Conservation (phyloP, 192 early-diverging fungal genomes). For the Podila epigama region DNA sequence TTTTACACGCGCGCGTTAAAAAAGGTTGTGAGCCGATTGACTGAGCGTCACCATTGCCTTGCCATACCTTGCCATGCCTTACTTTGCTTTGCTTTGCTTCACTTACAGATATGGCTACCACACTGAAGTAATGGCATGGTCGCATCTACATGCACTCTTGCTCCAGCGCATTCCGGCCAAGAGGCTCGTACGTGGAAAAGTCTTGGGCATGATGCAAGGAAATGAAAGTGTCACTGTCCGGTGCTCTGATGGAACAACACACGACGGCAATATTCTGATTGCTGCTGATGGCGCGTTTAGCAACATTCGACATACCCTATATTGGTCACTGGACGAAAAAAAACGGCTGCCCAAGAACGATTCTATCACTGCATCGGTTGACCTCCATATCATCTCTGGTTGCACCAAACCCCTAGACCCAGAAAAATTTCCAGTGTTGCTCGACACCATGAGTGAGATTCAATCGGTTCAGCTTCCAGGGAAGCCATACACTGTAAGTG, state of each 20-base stretch:
- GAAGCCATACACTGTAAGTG: conserved; percentile 29
- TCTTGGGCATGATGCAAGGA: conserved; percentile 31
- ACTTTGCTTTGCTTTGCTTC: neutral
- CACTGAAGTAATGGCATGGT: conserved; percentile 36
- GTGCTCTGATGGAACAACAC: conserved; percentile 36
- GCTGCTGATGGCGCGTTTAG: conserved; percentile 50
- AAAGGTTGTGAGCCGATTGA: too few species aligned
- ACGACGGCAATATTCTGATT: conserved; percentile 45
- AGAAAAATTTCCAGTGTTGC: conserved; percentile 19
- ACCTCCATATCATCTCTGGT: conserved; percentile 35
- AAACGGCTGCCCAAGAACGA: conserved; percentile 32
- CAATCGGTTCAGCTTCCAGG: conserved; percentile 39
- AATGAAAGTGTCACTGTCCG: conserved; percentile 40
- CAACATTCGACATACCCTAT: conserved; percentile 40
- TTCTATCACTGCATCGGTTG: conserved; percentile 16
- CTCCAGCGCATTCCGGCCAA: conserved; percentile 32
- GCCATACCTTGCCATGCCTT: too few species aligned
- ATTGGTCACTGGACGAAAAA: conserved; percentile 40
- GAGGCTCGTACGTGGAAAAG: conserved; percentile 19
- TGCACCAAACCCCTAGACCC: conserved; percentile 44
- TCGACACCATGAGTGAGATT: conserved; percentile 47
- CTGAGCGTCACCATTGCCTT: too few species aligned
- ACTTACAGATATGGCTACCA: conserved; percentile 33
- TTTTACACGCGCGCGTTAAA: too few species aligned
- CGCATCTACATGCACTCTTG: conserved; percentile 36